Base-by-base conservation (phyloP, 768 basidiomycete species). In the Mycena filopes region DNA sequence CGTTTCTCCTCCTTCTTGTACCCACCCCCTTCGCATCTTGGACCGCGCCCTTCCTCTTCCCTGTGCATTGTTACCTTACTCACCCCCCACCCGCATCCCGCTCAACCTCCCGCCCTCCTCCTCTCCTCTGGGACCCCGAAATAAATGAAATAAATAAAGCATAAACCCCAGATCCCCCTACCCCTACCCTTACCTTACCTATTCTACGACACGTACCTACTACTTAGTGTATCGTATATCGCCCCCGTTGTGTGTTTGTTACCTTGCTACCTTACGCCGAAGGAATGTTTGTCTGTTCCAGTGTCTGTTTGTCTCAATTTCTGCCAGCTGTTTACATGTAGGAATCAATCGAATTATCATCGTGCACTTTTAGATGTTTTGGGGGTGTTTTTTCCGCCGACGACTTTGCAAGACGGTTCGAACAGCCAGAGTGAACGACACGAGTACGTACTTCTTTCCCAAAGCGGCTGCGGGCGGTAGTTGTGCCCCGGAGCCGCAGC, bases 161-260 rank as follows among this genome's bases (percentile, higher is more conserved):
- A 26, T 23, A 9, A 20, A 42, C 26, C n/a, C 59, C 48, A 33
- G 15, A 16, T 29, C 31, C 38, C 29, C 9, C 15, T 51, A 13
- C 18, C 21, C 18, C 21, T 26, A 25, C 20, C 33, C 28, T 16
- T 21, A 3, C 40, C 28, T 21, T 53, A 40, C 16, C 28, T 62
- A 65, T 16, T 29, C 42, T 65, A 64, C 55, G 42, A 51, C 56
- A 57, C 57, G 63, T 48, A 55, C 41, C n/a, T 55, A 55, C 9
- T 26, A 36, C 41, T n/a, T 47, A 59, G 57, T 65, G 58, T 54
- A 65, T 58, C 58, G 63, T 65, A 38, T 43, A 38, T 48, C 45
- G 40, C 33, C 48, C 29, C 49, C 3, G 7, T 6, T 13, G 28
- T 49, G 47, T 60, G 23, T 50, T 51, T 60, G 54, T 43, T 54